A percentile compares a stretch with the other conserved stretches of the same genome.
Evolutionary conservation across 164 flowering plant species (phyloP).

Genomic region (Dillenia suffruticosa): DNA sequence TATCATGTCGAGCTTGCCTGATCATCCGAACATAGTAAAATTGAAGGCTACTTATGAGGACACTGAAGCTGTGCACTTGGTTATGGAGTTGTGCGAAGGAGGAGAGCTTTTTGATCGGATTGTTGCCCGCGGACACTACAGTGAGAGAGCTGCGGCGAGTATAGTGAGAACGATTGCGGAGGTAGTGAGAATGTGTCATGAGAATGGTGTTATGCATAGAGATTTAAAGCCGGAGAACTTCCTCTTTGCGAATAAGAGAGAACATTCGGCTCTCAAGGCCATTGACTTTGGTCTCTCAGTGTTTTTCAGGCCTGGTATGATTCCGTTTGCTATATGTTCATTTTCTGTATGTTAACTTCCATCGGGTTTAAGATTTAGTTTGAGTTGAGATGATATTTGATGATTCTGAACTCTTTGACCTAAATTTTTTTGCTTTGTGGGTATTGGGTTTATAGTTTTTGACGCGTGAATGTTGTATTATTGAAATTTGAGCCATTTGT

Average conservation of each 20-base stretch:
- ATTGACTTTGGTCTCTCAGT: constrained; percentile 96
- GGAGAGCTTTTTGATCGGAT: constrained; percentile 95
- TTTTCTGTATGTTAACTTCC: neutral
- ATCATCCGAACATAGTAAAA: constrained; percentile 71
- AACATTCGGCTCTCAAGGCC: constrained; percentile 72
- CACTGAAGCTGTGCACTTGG: constrained; percentile 75
- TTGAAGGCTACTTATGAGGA: constrained; percentile 88
- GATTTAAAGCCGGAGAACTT: constrained; percentile 98
- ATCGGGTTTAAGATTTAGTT: too few species aligned
- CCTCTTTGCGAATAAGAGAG: constrained; percentile 83
- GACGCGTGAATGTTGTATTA: constrained; percentile 8
- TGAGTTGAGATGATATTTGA: too few species aligned
- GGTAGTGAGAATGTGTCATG: constrained; percentile 92
- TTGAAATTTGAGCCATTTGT: constrained; percentile 1
- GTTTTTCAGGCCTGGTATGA: constrained; percentile 69
- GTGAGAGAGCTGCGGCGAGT: constrained; percentile 82
- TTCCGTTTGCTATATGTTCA: neutral
- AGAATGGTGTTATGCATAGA: constrained; percentile 86
- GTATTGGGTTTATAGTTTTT: neutral
- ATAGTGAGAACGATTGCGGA: constrained; percentile 82
- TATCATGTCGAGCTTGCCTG: constrained; percentile 82
- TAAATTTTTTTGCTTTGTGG: too few species aligned
- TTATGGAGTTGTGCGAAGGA: constrained; percentile 98
- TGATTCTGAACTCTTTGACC: too few species aligned
- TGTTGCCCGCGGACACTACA: constrained; percentile 90